Evolutionary conservation across 257 asterid genomes (phyloP).

Genomic region (Echites panduratus): DNA sequence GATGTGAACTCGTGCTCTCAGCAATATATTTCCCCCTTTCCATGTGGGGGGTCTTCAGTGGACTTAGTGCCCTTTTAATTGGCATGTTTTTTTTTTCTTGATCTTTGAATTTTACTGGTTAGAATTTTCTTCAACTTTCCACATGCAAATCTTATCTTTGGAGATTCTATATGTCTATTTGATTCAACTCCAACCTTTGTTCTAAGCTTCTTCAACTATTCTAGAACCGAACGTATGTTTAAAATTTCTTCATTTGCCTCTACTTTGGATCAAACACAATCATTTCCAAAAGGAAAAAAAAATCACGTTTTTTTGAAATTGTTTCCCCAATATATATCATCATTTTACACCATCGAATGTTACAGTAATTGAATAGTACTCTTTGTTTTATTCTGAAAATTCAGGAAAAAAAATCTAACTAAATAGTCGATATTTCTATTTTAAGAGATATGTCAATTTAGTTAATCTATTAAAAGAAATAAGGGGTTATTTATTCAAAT

Average conservation of each 20-base stretch:
- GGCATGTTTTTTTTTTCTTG: not conserved
- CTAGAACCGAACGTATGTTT: not conserved
- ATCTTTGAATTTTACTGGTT: too few relatives aligned
- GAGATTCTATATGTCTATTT: not conserved
- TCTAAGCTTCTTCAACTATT: not conserved
- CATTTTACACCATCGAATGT: too few relatives aligned
- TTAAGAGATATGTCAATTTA: too few relatives aligned
- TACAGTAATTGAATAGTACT: too few relatives aligned
- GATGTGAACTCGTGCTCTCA: not conserved
- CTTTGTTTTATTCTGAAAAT: too few relatives aligned
- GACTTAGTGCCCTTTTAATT: not conserved
- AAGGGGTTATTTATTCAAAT: too few relatives aligned
- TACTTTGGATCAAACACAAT: not conserved
- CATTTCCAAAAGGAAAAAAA: not conserved
- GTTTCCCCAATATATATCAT: too few relatives aligned
- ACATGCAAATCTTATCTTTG: conserved; percentile 7
- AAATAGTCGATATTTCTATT: too few relatives aligned
- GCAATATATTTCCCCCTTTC: not conserved
- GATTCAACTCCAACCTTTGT: not conserved
- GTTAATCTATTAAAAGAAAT: too few relatives aligned
- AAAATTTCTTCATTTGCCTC: not conserved
- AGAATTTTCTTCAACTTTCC: conserved; percentile 1
- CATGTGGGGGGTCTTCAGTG: not conserved
- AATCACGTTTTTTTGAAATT: too few relatives aligned
- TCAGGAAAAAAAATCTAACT: too few relatives aligned